A percentile compares a stretch with the other conserved stretches of the same genome.
These are phyloP conservation scores for Colletotrichum salicis DNA, from an alignment of 2,329 filamentous ascomycete genomes.

Conservation along the genomic window DNA sequence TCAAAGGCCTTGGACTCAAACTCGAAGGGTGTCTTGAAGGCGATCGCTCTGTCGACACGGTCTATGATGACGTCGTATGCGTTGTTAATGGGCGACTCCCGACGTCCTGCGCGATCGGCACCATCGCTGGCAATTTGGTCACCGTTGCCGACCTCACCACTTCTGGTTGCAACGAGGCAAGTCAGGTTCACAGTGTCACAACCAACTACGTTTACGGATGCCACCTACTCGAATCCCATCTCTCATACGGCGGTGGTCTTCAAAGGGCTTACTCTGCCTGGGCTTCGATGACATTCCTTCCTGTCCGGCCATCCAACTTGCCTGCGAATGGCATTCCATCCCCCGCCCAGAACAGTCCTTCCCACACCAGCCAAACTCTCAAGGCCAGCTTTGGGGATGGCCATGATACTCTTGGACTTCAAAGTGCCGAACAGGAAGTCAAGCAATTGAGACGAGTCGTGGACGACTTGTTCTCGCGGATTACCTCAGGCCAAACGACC, in stretches of 20 bases:
- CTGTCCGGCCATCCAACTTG: not conserved
- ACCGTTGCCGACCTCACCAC: not conserved
- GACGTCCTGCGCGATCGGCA: conserved; percentile 7
- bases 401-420: not conserved
- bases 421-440: not conserved
- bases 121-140: conserved; percentile 19
- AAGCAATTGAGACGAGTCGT: not conserved
- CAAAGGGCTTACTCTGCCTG: not conserved
- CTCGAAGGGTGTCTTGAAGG: conserved; percentile 3
- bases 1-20: conserved; percentile 22
- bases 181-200: not conserved
- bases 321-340: too few relatives aligned
- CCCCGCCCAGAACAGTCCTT: not conserved
- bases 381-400: not conserved
- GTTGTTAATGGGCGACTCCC: not conserved
- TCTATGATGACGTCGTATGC: conserved; percentile 25
- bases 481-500: not conserved
- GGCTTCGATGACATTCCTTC: conserved; percentile 10
- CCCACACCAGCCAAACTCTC: not conserved
- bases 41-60: conserved; percentile 4
- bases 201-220: not conserved
- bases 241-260: conserved; percentile 7
- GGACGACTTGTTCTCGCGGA: not conserved
- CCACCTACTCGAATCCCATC: not conserved
- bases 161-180: not conserved